A percentile compares a stretch with the other conserved stretches of the same genome.
phyloP scores from a whole-genome alignment of 2,329 filamentous ascomycete species.

The Didymella keratinophila region DNA sequence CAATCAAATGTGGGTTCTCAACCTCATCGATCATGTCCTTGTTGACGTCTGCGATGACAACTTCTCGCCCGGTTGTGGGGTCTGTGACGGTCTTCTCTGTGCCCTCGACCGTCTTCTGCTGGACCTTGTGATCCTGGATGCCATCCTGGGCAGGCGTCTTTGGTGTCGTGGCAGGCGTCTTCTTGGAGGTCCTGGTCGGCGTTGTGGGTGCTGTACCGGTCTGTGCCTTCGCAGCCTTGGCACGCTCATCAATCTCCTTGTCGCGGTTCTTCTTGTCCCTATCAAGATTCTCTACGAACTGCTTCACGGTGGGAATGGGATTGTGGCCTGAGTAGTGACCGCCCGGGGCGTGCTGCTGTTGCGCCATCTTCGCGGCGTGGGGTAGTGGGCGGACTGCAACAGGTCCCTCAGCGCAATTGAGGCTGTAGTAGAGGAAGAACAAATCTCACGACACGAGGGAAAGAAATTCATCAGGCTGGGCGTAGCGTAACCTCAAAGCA shows the following conservation, averaged over 20 bases:
- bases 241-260: constrained; percentile 69
- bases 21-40: constrained; percentile 73
- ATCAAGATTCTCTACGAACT: constrained; percentile 83
- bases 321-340: constrained; percentile 82
- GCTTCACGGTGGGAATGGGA: constrained; percentile 84
- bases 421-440: constrained; percentile 14
- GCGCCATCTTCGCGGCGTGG: constrained; percentile 49
- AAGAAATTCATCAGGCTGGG: background rate
- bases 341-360: constrained; percentile 61
- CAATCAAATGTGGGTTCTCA: constrained; percentile 76
- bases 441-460: background rate
- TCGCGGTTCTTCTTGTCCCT: constrained; percentile 79
- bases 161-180: constrained; percentile 33
- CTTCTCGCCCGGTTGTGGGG: constrained; percentile 84
- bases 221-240: constrained; percentile 56
- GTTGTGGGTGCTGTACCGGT: constrained; percentile 31
- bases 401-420: constrained; percentile 21
- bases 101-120: constrained; percentile 55
- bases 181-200: constrained; percentile 49
- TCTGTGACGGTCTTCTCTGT: constrained; percentile 74
- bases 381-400: constrained; percentile 5
- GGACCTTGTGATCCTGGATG: constrained; percentile 57
- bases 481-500: constrained; percentile 21
- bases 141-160: constrained; percentile 42
- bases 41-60: constrained; percentile 84